Evolutionary conservation across 2,329 filamentous ascomycete species (phyloP).

Genomic region (Cladosporium phlei): DNA sequence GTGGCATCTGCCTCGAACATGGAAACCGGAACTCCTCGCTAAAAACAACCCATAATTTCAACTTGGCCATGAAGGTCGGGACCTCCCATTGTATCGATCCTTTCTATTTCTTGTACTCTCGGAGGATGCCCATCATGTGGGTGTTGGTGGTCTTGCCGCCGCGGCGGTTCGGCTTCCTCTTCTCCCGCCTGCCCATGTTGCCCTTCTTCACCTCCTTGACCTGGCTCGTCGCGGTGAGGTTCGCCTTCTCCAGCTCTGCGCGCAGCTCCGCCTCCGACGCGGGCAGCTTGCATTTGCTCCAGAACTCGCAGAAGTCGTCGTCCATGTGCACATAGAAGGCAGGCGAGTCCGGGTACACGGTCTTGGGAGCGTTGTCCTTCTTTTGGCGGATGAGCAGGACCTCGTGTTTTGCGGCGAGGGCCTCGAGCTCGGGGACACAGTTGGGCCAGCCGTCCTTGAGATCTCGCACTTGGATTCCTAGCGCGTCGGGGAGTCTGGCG

Average conservation of each 20-base stretch:
- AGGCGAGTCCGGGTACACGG: constrained; percentile 84
- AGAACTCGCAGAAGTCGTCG: constrained; percentile 75
- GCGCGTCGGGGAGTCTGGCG: constrained; percentile 73
- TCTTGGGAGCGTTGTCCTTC: constrained; percentile 81
- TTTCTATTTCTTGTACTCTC: constrained; percentile 59
- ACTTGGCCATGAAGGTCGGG: no score
- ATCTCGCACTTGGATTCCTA: constrained; percentile 78
- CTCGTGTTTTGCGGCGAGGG: constrained; percentile 71
- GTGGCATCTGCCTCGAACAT: no score
- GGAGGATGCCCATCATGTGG: constrained; percentile 77
- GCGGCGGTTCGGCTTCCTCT: constrained; percentile 68
- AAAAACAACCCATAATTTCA: not conserved
- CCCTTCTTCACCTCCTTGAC: constrained; percentile 60
- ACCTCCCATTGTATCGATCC: no score
- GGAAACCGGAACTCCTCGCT: constrained; percentile 11
- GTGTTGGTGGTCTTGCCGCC: constrained; percentile 80
- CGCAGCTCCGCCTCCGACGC: constrained; percentile 67
- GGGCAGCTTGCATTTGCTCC: constrained; percentile 75
- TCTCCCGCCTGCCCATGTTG: constrained; percentile 57
- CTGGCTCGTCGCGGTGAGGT: constrained; percentile 79
- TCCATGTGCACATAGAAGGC: constrained; percentile 57
- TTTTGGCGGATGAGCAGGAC: constrained; percentile 84
- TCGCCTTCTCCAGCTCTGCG: constrained; percentile 68
- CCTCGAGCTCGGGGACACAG: constrained; percentile 71
- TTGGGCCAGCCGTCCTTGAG: constrained; percentile 94